These are phyloP conservation scores for Protea cynaroides DNA, from an alignment of 164 flowering plant species.

Conservation along the genomic window DNA sequence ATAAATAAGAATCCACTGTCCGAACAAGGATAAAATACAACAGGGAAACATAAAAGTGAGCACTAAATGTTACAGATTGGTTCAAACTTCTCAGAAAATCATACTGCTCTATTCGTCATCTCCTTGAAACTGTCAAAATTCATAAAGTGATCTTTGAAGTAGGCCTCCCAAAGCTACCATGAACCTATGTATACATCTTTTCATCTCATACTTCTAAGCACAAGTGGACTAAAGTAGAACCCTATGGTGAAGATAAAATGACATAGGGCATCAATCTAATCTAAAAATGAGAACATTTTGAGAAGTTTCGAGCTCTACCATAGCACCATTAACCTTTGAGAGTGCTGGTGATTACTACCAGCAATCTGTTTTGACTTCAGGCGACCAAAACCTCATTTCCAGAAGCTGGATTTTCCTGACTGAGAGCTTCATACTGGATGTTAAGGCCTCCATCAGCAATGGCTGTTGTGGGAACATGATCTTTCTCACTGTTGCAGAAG, in stretches of 20 bases:
- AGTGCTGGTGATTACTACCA: neutral
- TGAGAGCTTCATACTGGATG: conserved; percentile 33
- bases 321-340: neutral
- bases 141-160: neutral
- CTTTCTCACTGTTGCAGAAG: conserved; percentile 28
- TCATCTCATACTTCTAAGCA: neutral
- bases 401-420: conserved; percentile 25
- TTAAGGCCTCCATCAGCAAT: conserved; percentile 15
- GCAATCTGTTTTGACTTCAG: neutral
- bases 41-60: neutral
- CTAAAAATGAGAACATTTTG: neutral
- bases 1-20: neutral
- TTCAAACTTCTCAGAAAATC: neutral
- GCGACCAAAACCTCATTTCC: conserved; percentile 11
- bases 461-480: conserved; percentile 9
- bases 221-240: neutral
- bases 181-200: neutral
- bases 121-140: neutral
- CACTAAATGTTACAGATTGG: neutral
- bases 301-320: too few species aligned
- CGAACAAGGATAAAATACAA: neutral
- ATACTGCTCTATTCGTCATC: neutral
- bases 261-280: neutral
- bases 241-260: too few species aligned
- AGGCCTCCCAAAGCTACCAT: neutral